Percentiles rank a stretch among this genome's conserved stretches.
These are phyloP conservation scores for Chlamydomonas reinhardtii DNA, from an alignment of 163 green algal species.

Conservation along the genomic window DNA sequence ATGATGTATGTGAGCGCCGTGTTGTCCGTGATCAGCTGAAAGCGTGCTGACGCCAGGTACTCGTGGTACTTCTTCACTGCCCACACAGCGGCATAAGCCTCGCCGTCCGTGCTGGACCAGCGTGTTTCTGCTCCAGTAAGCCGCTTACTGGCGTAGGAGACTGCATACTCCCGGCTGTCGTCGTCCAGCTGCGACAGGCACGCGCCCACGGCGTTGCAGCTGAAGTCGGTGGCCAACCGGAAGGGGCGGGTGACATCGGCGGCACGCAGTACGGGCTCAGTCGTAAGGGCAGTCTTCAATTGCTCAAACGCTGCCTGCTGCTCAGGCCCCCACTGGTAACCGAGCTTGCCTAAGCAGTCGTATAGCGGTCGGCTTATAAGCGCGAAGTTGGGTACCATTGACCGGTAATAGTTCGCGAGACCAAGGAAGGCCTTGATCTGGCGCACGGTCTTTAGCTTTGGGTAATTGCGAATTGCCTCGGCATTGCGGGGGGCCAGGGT, in stretches of 20 bases:
- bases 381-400: constrained; percentile 59
- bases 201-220: constrained; percentile 12
- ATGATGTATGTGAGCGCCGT: neutral
- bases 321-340: neutral
- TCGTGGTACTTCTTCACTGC: neutral
- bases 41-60: neutral
- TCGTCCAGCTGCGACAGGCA: constrained; percentile 26
- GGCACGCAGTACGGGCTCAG: constrained; percentile 44
- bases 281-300: neutral
- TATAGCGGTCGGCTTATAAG: constrained; percentile 55
- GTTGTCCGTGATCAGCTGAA: neutral
- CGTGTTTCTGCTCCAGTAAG: neutral
- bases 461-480: neutral
- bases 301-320: neutral
- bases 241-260: constrained; percentile 35
- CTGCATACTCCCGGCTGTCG: neutral
- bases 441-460: neutral
- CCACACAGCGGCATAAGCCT: neutral
- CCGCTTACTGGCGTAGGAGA: neutral
- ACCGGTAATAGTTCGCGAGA: constrained; percentile 57
- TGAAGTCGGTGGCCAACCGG: constrained; percentile 24
- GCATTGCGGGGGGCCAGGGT: neutral
- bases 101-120: neutral
- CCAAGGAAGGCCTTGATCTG: constrained; percentile 58
- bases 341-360: neutral